phyloP scores from a whole-genome alignment of 495 filamentous ascomycete genomes.

The Lasiosphaeria miniovina region DNA sequence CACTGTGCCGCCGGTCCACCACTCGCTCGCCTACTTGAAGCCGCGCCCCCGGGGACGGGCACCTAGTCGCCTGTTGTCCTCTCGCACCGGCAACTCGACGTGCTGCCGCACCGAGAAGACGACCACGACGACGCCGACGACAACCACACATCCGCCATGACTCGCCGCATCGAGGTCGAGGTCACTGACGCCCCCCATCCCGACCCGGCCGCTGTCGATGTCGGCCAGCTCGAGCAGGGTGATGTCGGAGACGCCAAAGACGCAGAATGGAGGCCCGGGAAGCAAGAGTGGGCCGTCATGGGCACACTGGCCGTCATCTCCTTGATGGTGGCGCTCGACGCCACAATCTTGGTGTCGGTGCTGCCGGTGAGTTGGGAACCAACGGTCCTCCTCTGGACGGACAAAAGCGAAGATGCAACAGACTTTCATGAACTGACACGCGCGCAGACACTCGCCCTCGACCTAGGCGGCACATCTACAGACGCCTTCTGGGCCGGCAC shows the following conservation, averaged over 20 bases:
- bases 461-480: slow-evolving; percentile 43
- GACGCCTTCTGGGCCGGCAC: slow-evolving; percentile 57
- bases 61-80: neutral
- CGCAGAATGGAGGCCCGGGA: slow-evolving; percentile 35
- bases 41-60: neutral
- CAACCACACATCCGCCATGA: slow-evolving; percentile 2
- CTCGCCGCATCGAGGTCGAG: neutral
- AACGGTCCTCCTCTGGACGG: neutral
- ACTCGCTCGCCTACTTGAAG: neutral
- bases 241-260: slow-evolving; percentile 14
- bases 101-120: neutral
- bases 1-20: neutral
- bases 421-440: neutral
- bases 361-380: slow-evolving; percentile 30
- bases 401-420: neutral
- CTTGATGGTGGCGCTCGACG: slow-evolving; percentile 54
- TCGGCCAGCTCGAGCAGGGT: slow-evolving; percentile 15
- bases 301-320: slow-evolving; percentile 43
- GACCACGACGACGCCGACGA: neutral
- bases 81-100: neutral
- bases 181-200: slow-evolving; percentile 2
- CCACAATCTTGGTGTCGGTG: slow-evolving; percentile 50
- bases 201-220: slow-evolving; percentile 4
- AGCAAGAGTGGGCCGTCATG: slow-evolving; percentile 40
- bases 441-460: slow-evolving; percentile 32